These are phyloP conservation scores for Drechmeria coniospora DNA, from an alignment of 2,329 filamentous ascomycete genomes.

Conservation along the genomic window DNA sequence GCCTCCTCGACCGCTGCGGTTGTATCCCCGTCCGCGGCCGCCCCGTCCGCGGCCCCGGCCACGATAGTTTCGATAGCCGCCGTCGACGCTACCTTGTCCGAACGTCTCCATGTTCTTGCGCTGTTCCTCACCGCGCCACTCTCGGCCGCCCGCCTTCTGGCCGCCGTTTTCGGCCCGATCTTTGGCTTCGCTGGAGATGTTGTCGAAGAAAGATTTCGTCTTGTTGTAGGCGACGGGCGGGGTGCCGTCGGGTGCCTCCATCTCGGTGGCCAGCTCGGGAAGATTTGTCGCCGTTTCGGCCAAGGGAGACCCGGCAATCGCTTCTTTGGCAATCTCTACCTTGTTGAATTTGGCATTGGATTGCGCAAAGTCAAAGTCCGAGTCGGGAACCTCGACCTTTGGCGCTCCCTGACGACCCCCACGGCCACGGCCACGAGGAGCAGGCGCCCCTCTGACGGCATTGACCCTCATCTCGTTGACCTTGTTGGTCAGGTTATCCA, in stretches of 20 bases:
- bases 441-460: conserved; percentile 34
- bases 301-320: conserved; percentile 60
- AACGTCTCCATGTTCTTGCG: conserved; percentile 97
- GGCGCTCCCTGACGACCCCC: conserved; percentile 29
- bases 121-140: conserved; percentile 86
- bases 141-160: conserved; percentile 58
- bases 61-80: conserved; percentile 59
- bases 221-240: conserved; percentile 62
- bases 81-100: conserved; percentile 88
- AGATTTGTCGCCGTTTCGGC: conserved; percentile 38
- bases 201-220: conserved; percentile 86
- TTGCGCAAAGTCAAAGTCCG: conserved; percentile 79
- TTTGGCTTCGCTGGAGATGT: conserved; percentile 87
- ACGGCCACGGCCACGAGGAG: conserved; percentile 33
- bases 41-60: conserved; percentile 65
- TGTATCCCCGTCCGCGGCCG: conserved; percentile 24
- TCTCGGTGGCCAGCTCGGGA: conserved; percentile 19
- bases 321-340: conserved; percentile 61
- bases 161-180: conserved; percentile 64
- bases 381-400: conserved; percentile 77
- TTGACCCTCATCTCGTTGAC: conserved; percentile 64
- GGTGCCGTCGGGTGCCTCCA: conserved; percentile 24
- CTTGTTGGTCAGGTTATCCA: conserved; percentile 60
- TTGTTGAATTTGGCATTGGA: conserved; percentile 33
- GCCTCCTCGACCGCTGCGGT: conserved; percentile 25